phyloP scores from a whole-genome alignment of 2,329 filamentous ascomycete species.

The Parastagonospora avenae region DNA sequence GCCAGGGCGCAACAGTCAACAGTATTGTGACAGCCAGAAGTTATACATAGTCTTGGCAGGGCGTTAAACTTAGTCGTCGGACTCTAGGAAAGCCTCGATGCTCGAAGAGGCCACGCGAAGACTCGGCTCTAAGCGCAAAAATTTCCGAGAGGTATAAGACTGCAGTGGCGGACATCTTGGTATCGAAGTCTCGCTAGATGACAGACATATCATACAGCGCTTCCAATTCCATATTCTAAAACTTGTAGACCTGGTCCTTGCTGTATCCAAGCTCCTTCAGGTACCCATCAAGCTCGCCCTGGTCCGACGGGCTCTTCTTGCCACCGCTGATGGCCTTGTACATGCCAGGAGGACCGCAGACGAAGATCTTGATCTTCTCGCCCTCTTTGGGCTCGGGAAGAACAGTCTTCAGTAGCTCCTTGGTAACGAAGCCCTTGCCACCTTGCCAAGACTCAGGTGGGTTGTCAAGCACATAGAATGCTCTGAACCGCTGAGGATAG shows the following conservation, averaged over 20 bases:
- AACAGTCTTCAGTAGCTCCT: constrained; percentile 93
- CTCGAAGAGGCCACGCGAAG: no score
- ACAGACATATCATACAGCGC: constrained; percentile 29
- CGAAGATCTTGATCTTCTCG: constrained; percentile 93
- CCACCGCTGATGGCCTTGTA: constrained; percentile 90
- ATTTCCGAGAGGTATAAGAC: no score
- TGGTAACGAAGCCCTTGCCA: constrained; percentile 79
- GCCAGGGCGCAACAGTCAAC: no score
- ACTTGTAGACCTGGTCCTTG: constrained; percentile 93
- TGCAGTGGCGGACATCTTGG: no score
- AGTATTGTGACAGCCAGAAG: no score
- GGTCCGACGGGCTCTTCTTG: constrained; percentile 92
- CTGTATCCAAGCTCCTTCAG: constrained; percentile 83
- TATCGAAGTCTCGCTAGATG: constrained; percentile 8
- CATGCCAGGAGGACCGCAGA: constrained; percentile 89
- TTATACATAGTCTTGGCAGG: no score
- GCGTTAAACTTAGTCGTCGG: no score
- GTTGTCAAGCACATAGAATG: constrained; percentile 92
- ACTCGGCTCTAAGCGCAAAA: no score
- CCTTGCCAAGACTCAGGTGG: constrained; percentile 78
- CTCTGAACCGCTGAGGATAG: constrained; percentile 92
- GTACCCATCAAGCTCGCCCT: constrained; percentile 83
- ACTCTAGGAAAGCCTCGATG: no score
- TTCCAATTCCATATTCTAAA: constrained; percentile 24
- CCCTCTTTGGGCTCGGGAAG: constrained; percentile 84